A percentile compares a stretch with the other conserved stretches of the same genome.
phyloP scores from a whole-genome alignment of 768 basidiomycete species.

The Butyriboletus loyo region DNA sequence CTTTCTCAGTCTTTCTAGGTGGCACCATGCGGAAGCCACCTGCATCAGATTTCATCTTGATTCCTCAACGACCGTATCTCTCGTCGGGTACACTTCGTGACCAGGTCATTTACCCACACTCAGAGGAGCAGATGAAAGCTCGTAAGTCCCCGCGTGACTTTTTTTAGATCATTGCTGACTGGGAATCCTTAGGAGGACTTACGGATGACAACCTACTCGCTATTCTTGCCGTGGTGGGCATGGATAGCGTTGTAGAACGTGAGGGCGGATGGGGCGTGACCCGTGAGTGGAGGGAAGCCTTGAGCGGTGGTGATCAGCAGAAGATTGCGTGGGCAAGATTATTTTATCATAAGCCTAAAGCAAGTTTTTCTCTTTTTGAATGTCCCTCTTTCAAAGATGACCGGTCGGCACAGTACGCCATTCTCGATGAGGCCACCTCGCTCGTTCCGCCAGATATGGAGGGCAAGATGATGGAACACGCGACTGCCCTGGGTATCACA shows the following conservation, averaged over 20 bases:
- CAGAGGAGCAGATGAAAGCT: slow-evolving; percentile 70
- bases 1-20: slow-evolving; percentile 28
- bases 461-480: slow-evolving; percentile 92
- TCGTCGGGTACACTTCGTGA: slow-evolving; percentile 91
- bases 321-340: slow-evolving; percentile 95
- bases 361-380: slow-evolving; percentile 27
- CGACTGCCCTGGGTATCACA: slow-evolving; percentile 83
- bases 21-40: slow-evolving; percentile 89
- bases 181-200: slow-evolving; percentile 49
- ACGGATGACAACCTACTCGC: slow-evolving; percentile 71
- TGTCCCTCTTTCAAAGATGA: not conserved
- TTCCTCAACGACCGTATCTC: slow-evolving; percentile 96
- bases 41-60: slow-evolving; percentile 85
- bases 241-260: slow-evolving; percentile 82
- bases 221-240: slow-evolving; percentile 76
- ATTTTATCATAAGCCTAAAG: slow-evolving; percentile 95
- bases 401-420: slow-evolving; percentile 69
- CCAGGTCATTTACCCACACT: slow-evolving; percentile 95
- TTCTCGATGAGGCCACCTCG: slow-evolving; percentile 94
- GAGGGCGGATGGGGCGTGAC: slow-evolving; percentile 94
- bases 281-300: slow-evolving; percentile 90
- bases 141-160: slow-evolving; percentile 43
- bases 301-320: slow-evolving; percentile 96
- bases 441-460: slow-evolving; percentile 92
- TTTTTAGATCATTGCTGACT: slow-evolving; percentile 3